Evolutionary conservation across 768 basidiomycete genomes (phyloP), one percentile per base, ranked within the genome.

Genomic region (Mycena polygramma): DNA sequence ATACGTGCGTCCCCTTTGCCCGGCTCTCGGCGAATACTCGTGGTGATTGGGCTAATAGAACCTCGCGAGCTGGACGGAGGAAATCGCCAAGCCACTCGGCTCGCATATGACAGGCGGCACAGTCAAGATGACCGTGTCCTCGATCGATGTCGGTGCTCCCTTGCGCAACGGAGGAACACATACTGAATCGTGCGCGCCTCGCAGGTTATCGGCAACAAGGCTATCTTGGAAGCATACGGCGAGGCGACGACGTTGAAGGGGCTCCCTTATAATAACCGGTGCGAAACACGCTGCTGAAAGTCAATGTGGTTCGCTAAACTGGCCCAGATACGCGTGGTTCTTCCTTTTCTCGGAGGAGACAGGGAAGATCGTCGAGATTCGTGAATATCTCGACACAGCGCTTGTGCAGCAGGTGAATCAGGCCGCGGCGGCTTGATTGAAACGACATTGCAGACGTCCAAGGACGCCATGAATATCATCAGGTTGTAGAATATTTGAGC

Each of bases 121-220:
- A 30, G 30, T 49, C 14, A 49, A 49, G 65, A 37, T 58, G 57
- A 48, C 45, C 4, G 46, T 57, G 20, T 41, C 45, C 10, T 37
- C 45, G 0, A 15, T 66, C 24, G 57, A 66, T 49, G 57, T 66
- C 7, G 14, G 65, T 58, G 35, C 4, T 30, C 45, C 4, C 45
- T 17, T 46, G 45, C 19, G 14, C 17, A 17, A 2, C 45, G 7
- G 45, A 30, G 45, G 19, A 46, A 46, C 45, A 46, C 19, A 17
- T 19, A 30, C 19, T 46, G 15, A 46, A 46, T 30, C 3, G 30
- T 30, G 30, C 30, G 30, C 30, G 30, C 30, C 45, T 19, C 45
- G 15, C 65, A 66, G 65, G n/a, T 66, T 6, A 10, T 66, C 4
- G 65, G 65, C 6, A 66, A 66, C 46, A 66, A 66, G 26, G 65